Evolutionary conservation across 257 asterid species (phyloP).

Genomic region (Henckelia pumila): DNA sequence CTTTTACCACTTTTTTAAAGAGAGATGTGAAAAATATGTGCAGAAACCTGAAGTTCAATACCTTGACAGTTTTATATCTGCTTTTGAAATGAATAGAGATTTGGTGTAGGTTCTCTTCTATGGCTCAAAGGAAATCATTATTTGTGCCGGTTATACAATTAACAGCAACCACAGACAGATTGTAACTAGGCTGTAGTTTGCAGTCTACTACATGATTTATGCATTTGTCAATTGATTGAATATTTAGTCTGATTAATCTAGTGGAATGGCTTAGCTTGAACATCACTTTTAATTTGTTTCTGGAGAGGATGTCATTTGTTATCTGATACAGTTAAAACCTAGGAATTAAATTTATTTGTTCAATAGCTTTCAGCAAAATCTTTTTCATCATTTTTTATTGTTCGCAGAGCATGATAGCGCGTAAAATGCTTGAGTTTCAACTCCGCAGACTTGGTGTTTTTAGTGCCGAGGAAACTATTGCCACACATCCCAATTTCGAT

Average conservation of each 20-base stretch:
- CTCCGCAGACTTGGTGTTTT: conserved; percentile 86
- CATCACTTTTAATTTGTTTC: background rate
- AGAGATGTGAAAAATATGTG: no score
- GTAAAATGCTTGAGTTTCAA: conserved; percentile 88
- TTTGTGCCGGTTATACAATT: background rate
- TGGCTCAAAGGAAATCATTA: no score
- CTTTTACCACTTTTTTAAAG: background rate
- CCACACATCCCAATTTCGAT: conserved; percentile 65
- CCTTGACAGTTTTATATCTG: background rate
- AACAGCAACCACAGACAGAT: background rate
- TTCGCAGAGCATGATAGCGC: conserved; percentile 87
- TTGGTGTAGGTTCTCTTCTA: no score
- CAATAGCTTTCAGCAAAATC: background rate
- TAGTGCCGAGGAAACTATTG: conserved; percentile 62
- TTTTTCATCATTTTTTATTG: conserved; percentile 7
- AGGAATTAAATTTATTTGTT: background rate
- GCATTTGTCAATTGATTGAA: background rate
- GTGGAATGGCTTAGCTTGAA: background rate
- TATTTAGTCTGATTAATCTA: background rate
- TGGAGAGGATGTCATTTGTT: background rate
- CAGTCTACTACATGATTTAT: background rate
- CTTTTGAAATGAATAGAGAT: background rate
- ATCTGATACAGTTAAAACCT: background rate
- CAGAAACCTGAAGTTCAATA: background rate
- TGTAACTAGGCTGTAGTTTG: background rate